A percentile compares a stretch with the other conserved stretches of the same genome.
phyloP scores from a whole-genome alignment of 805 yeast species.

The Debaryomyces maramus region DNA sequence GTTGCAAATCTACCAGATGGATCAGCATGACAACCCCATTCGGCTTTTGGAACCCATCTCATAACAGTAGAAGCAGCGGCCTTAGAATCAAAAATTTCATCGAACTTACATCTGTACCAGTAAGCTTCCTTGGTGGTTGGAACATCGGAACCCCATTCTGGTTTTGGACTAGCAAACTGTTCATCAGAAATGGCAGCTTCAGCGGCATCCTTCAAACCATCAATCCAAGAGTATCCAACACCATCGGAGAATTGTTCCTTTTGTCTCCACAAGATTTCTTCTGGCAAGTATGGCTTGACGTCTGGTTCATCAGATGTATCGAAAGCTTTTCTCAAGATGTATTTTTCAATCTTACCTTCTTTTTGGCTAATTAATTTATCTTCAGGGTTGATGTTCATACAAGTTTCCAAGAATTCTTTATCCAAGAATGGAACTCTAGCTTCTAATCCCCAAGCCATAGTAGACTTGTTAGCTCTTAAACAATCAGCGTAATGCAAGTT shows the following conservation, averaged over 20 bases:
- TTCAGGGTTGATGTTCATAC: constrained; percentile 92
- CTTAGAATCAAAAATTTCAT: constrained; percentile 79
- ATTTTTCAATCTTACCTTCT: constrained; percentile 88
- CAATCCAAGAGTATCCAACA: constrained; percentile 99
- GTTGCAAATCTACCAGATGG: constrained; percentile 97
- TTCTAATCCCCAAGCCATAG: constrained; percentile 99
- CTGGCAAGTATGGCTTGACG: constrained; percentile 85
- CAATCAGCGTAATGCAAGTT: constrained; percentile 97
- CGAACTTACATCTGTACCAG: constrained; percentile 97
- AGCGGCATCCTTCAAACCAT: constrained; percentile 94
- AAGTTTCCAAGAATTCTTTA: constrained; percentile 82
- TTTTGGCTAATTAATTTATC: constrained; percentile 78
- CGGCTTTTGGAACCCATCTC: constrained; percentile 99
- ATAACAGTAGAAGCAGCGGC: constrained; percentile 95
- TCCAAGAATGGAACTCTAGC: constrained; percentile 99
- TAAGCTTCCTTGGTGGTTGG: constrained; percentile 99
- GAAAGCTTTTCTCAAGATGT: constrained; percentile 95
- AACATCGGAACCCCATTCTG: constrained; percentile 93
- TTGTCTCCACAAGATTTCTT: constrained; percentile 98
- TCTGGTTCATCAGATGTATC: constrained; percentile 84
- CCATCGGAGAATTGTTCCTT: constrained; percentile 99
- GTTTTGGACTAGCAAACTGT: constrained; percentile 84
- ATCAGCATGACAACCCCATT: constrained; percentile 99
- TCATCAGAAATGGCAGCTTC: constrained; percentile 85
- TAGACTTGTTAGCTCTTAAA: constrained; percentile 97